These are phyloP conservation scores for Acmispon strigosus DNA, from an alignment of 306 rosid genomes.

Conservation along the genomic window DNA sequence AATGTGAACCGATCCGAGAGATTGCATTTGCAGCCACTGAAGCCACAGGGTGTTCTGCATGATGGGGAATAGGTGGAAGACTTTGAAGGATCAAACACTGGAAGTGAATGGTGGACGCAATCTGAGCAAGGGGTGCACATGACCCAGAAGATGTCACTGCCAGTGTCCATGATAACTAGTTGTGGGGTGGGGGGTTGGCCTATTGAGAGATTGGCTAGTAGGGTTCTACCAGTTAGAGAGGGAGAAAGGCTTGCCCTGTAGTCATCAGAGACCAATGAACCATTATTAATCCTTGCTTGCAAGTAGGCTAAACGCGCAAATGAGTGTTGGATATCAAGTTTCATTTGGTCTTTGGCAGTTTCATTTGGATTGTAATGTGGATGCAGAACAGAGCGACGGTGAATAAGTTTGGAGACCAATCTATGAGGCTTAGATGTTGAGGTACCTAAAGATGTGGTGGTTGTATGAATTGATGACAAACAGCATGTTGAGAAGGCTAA, in stretches of 20 bases:
- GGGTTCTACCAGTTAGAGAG: background rate
- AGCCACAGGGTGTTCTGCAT: conserved; percentile 9
- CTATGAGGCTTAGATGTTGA: conserved; percentile 17
- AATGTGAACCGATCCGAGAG: background rate
- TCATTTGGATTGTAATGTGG: conserved; percentile 18
- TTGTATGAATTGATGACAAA: conserved; percentile 11
- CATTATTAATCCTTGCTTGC: conserved; percentile 3
- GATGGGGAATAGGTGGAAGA: conserved; percentile 27
- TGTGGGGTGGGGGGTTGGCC: conserved; percentile 47
- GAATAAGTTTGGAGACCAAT: conserved; percentile 31
- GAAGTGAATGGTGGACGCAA: background rate
- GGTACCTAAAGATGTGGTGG: background rate
- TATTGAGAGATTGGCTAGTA: conserved; percentile 34
- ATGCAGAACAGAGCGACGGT: conserved; percentile 21
- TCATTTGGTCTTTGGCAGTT: conserved; percentile 17
- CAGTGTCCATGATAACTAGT: conserved; percentile 35
- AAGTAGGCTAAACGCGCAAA: conserved; percentile 23
- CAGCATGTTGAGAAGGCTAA: conserved; percentile 19
- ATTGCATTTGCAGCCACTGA: background rate
- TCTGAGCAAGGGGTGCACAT: conserved; percentile 44
- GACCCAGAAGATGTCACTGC: conserved; percentile 30
- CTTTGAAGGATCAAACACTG: conserved; percentile 30
- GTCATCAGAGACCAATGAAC: conserved; percentile 1
- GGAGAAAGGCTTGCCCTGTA: background rate
- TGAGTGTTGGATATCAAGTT: conserved; percentile 23